A percentile compares a stretch with the other conserved stretches of the same genome.
phyloP scores from a whole-genome alignment of 2,329 filamentous ascomycete genomes.

The Byssothecium circinans region DNA sequence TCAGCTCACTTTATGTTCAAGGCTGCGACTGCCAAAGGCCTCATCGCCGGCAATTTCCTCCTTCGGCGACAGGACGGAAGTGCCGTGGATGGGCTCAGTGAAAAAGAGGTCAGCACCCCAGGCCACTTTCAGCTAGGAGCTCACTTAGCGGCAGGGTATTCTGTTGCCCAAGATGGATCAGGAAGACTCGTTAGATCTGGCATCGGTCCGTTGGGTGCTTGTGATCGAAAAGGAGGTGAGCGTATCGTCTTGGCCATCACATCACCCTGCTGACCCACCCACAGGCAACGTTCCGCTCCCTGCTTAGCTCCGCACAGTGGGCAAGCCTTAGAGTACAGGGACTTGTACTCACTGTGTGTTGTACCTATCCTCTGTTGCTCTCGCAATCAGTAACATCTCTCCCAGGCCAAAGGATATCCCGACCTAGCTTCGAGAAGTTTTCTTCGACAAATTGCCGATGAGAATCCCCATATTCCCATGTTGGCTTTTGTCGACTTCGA shows the following conservation, averaged over 20 bases:
- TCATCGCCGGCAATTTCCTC: conserved; percentile 62
- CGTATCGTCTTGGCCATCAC: not conserved
- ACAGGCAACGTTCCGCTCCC: conserved; percentile 73
- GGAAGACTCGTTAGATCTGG: conserved; percentile 55
- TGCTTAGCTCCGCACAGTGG: conserved; percentile 63
- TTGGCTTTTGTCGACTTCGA: conserved; percentile 73
- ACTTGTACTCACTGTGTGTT: conserved; percentile 66
- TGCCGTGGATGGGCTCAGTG: conserved; percentile 43
- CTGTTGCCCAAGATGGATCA: conserved; percentile 60
- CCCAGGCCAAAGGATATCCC: conserved; percentile 78
- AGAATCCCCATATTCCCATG: conserved; percentile 51
- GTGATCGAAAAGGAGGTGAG: conserved; percentile 77
- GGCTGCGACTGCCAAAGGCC: conserved; percentile 74
- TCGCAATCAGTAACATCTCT: conserved; percentile 9
- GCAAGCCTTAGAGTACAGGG: conserved; percentile 55
- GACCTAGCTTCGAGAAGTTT: conserved; percentile 72
- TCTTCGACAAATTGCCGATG: conserved; percentile 51
- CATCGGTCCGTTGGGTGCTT: conserved; percentile 63
- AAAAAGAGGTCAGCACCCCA: conserved; percentile 40
- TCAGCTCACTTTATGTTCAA: conserved; percentile 45
- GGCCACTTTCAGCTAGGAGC: not conserved
- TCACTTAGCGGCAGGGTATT: conserved; percentile 52
- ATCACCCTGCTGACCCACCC: conserved; percentile 16
- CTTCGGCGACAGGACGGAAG: conserved; percentile 53
- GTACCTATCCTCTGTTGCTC: not conserved